A percentile compares a stretch with the other conserved stretches of the same genome.
These are phyloP conservation scores for Penicillium italicum DNA, from an alignment of 2,329 filamentous ascomycete species.

Conservation along the genomic window DNA sequence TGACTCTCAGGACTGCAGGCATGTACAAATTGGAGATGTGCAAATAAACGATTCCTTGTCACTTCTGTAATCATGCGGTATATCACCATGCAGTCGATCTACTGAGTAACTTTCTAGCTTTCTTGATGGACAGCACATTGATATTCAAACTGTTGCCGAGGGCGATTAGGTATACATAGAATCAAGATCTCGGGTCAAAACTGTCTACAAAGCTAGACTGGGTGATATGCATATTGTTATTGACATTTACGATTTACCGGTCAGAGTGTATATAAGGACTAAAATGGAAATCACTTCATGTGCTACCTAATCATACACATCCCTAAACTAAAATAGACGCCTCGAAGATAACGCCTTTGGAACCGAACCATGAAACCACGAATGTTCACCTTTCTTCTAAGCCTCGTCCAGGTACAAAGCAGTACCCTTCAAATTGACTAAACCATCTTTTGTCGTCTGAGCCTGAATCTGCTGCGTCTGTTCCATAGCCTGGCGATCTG, in stretches of 20 bases:
- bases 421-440: conserved; percentile 31
- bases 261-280: not conserved
- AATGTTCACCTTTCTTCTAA: conserved; percentile 1
- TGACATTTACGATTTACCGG: not conserved
- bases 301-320: conserved; percentile 7
- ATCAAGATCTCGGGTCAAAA: not conserved
- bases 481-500: conserved; percentile 19
- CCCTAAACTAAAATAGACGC: not conserved
- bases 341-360: not conserved
- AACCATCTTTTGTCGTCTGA: conserved; percentile 21
- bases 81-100: too few relatives aligned
- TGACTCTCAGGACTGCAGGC: not conserved
- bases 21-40: conserved; percentile 22
- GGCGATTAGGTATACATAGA: not conserved
- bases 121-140: not conserved
- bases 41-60: conserved; percentile 15
- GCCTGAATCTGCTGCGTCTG: conserved; percentile 28
- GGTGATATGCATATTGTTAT: too few relatives aligned
- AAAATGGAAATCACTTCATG: not conserved
- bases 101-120: too few relatives aligned
- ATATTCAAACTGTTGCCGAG: not conserved
- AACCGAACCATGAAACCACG: conserved; percentile 1
- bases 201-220: not conserved
- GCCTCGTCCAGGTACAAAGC: conserved; percentile 34
- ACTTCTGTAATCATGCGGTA: not conserved